These are phyloP conservation scores for Colletotrichum salicis DNA, from an alignment of 2,329 filamentous ascomycete species.

Conservation along the genomic window DNA sequence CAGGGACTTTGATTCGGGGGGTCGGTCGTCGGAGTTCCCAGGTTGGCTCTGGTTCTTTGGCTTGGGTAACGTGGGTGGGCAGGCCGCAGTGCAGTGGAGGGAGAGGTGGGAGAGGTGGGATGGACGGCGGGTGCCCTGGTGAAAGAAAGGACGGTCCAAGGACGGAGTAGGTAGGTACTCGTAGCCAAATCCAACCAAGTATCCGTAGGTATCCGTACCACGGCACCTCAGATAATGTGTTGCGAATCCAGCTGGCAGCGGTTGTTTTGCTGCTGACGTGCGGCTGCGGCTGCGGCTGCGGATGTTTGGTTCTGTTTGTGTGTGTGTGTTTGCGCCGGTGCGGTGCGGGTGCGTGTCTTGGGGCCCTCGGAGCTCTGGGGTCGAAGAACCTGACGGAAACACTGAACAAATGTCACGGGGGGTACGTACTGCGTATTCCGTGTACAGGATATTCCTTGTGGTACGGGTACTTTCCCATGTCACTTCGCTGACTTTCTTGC, in stretches of 20 bases:
- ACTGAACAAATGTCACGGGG: too few species aligned
- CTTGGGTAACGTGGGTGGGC: too few species aligned
- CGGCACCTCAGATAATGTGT: too few species aligned
- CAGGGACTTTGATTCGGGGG: background rate
- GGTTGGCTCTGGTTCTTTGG: background rate
- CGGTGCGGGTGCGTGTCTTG: too few species aligned
- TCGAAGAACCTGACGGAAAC: background rate
- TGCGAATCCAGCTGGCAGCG: background rate
- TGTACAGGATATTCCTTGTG: too few species aligned
- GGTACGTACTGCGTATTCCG: too few species aligned
- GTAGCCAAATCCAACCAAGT: too few species aligned
- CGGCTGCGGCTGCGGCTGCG: background rate
- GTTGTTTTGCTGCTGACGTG: background rate
- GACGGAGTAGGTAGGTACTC: too few species aligned
- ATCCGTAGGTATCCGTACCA: too few species aligned
- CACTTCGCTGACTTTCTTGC: too few species aligned
- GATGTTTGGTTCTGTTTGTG: background rate
- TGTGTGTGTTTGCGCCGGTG: background rate
- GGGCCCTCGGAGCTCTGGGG: slow-evolving; percentile 2
- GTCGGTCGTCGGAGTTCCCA: background rate
- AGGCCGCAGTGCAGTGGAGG: background rate
- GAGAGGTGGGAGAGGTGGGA: background rate
- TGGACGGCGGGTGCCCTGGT: background rate
- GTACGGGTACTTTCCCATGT: too few species aligned
- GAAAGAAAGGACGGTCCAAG: background rate